These are phyloP conservation scores for Cryphonectria parasitica DNA, from an alignment of 2,329 filamentous ascomycete genomes.

Conservation along the genomic window DNA sequence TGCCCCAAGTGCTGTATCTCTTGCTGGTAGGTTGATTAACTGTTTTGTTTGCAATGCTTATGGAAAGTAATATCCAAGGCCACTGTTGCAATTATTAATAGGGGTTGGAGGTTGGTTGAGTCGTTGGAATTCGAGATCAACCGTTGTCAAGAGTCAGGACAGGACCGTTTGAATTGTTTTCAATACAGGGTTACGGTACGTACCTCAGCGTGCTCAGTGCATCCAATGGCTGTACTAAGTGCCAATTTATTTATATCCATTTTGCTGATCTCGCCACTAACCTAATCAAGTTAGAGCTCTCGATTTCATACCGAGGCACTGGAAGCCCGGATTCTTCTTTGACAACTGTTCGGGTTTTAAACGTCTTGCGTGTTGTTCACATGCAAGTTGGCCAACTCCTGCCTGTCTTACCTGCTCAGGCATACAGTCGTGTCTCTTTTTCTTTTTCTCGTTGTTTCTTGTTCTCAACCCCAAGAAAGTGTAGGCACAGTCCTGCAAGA, in stretches of 20 bases:
- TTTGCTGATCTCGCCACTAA: not conserved
- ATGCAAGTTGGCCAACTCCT: not conserved
- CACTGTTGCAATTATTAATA: not conserved
- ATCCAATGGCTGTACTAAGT: not conserved
- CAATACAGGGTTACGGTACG: not conserved
- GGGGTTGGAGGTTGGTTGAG: not conserved
- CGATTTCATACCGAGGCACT: slow-evolving; percentile 1
- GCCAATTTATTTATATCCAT: slow-evolving; percentile 3
- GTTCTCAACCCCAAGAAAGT: not conserved
- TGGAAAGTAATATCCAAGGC: not conserved
- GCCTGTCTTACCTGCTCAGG: not conserved
- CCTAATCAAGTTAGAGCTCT: not conserved
- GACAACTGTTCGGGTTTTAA: slow-evolving; percentile 2
- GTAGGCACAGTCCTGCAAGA: not conserved
- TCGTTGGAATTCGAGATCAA: not conserved
- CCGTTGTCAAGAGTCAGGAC: not conserved
- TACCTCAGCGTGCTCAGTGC: not conserved
- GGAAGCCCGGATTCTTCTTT: not conserved
- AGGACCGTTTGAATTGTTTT: not conserved
- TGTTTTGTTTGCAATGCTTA: not conserved
- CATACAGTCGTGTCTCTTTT: not conserved
- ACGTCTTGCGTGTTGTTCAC: not conserved
- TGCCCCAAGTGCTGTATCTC: too few species aligned
- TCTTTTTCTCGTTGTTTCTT: too few species aligned
- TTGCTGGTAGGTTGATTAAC: not conserved